Conservation (phyloP, 768 basidiomycete genomes). For the Cyathus striatus region DNA sequence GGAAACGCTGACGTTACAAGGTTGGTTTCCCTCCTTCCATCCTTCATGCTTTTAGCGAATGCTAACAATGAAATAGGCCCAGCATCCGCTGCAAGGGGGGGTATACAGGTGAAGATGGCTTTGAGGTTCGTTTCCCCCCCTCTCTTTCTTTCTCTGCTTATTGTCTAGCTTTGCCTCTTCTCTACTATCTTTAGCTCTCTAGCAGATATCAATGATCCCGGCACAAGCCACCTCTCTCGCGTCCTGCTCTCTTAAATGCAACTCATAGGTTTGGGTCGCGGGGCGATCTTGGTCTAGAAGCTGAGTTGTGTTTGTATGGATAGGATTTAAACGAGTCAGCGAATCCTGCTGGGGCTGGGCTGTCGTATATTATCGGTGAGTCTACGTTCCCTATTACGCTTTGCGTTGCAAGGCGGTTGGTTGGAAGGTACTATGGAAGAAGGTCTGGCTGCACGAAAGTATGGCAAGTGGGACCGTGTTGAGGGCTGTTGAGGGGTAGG, state of each 20-base stretch:
- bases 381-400: slow-evolving; percentile 1
- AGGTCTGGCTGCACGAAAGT: no score
- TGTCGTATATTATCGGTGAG: slow-evolving; percentile 91
- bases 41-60: no score
- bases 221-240: slow-evolving; percentile 69
- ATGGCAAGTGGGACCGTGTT: no score
- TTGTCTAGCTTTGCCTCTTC: background rate
- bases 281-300: slow-evolving; percentile 91
- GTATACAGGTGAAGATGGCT: slow-evolving; percentile 98
- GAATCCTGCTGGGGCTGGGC: slow-evolving; percentile 84
- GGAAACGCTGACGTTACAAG: slow-evolving; percentile 91
- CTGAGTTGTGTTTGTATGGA: slow-evolving; percentile 96
- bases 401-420: no score
- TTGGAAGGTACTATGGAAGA: no score
- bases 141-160: no score
- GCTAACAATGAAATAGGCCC: no score
- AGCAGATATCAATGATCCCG: slow-evolving; percentile 85
- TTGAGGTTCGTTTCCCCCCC: slow-evolving; percentile 55
- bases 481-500: no score
- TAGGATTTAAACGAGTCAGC: slow-evolving; percentile 87
- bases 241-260: slow-evolving; percentile 67
- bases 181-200: slow-evolving; percentile 1
- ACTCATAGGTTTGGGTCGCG: slow-evolving; percentile 89
- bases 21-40: slow-evolving; percentile 41
- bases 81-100: slow-evolving; percentile 82